Conservation (phyloP, 1,139 yeast genomes). For the Kluyveromyces sp. region DNA sequence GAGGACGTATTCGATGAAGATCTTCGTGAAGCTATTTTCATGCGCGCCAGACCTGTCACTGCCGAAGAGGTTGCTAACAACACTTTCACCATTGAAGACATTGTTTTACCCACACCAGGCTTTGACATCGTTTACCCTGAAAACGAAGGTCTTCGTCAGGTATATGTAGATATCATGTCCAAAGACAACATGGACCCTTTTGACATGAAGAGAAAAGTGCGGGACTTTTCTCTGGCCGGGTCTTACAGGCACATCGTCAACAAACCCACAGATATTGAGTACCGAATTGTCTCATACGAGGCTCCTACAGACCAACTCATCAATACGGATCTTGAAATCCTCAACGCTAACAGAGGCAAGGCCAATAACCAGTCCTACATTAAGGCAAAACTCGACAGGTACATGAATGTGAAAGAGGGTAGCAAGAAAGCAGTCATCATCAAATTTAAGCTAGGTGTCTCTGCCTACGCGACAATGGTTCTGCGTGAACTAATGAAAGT, state of each 20-base stretch:
- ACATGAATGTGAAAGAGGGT: constrained; percentile 38
- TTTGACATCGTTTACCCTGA: constrained; percentile 79
- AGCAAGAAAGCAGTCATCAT: constrained; percentile 64
- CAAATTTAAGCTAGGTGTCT: constrained; percentile 71
- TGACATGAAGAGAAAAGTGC: constrained; percentile 74
- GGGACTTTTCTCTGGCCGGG: constrained; percentile 89
- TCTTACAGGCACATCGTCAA: constrained; percentile 75
- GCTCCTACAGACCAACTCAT: constrained; percentile 64
- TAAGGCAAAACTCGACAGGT: constrained; percentile 32
- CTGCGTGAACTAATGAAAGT: constrained; percentile 82
- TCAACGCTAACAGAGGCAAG: constrained; percentile 38
- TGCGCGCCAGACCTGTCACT: constrained; percentile 64
- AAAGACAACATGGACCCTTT: constrained; percentile 77
- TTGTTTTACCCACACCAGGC: constrained; percentile 93
- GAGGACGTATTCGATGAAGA: constrained; percentile 55
- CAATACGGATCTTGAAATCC: constrained; percentile 72
- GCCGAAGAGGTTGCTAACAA: constrained; percentile 60
- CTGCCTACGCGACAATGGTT: constrained; percentile 98
- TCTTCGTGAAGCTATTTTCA: constrained; percentile 44
- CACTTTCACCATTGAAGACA: constrained; percentile 65
- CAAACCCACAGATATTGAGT: constrained; percentile 59
- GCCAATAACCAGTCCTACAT: constrained; percentile 30
- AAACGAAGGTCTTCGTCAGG: constrained; percentile 51
- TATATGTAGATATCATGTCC: constrained; percentile 69
- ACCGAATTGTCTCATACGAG: constrained; percentile 54